phyloP scores from a whole-genome alignment of 2,329 filamentous ascomycete genomes.

The Monosporascus sp. region DNA sequence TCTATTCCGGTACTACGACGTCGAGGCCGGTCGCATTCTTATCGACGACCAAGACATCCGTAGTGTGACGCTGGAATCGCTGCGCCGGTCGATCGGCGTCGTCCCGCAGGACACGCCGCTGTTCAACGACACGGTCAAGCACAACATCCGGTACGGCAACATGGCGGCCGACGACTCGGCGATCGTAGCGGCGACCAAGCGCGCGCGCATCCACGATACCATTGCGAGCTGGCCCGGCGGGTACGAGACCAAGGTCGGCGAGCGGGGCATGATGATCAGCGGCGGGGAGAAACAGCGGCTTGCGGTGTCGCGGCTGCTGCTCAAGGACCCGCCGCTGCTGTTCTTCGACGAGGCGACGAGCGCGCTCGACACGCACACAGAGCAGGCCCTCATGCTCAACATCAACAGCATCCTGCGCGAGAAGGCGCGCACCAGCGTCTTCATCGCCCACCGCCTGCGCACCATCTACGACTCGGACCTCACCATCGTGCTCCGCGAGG shows the following conservation, averaged over 20 bases:
- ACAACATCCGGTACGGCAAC: slow-evolving; percentile 91
- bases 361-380: slow-evolving; percentile 87
- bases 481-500: slow-evolving; percentile 85
- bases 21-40: slow-evolving; percentile 75
- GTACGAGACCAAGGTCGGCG: slow-evolving; percentile 86
- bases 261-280: slow-evolving; percentile 94
- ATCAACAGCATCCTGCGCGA: slow-evolving; percentile 90
- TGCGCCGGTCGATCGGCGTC: slow-evolving; percentile 83
- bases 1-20: slow-evolving; percentile 91
- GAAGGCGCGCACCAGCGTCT: slow-evolving; percentile 84
- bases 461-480: slow-evolving; percentile 92
- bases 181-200: slow-evolving; percentile 70
- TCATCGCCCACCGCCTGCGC: slow-evolving; percentile 84
- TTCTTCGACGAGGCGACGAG: slow-evolving; percentile 97
- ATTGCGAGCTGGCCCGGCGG: slow-evolving; percentile 78
- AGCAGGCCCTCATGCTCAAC: slow-evolving; percentile 82
- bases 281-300: slow-evolving; percentile 91
- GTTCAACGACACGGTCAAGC: slow-evolving; percentile 93
- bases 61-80: slow-evolving; percentile 72
- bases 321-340: slow-evolving; percentile 83
- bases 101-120: slow-evolving; percentile 95
- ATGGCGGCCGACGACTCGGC: slow-evolving; percentile 68
- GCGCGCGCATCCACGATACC: slow-evolving; percentile 80
- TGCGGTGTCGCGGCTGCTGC: slow-evolving; percentile 73
- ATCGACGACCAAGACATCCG: slow-evolving; percentile 93